Evolutionary conservation across 2,329 filamentous ascomycete genomes (phyloP), one percentile per base, ranked within the genome.

Genomic region (Bipolaris sorokiniana): DNA sequence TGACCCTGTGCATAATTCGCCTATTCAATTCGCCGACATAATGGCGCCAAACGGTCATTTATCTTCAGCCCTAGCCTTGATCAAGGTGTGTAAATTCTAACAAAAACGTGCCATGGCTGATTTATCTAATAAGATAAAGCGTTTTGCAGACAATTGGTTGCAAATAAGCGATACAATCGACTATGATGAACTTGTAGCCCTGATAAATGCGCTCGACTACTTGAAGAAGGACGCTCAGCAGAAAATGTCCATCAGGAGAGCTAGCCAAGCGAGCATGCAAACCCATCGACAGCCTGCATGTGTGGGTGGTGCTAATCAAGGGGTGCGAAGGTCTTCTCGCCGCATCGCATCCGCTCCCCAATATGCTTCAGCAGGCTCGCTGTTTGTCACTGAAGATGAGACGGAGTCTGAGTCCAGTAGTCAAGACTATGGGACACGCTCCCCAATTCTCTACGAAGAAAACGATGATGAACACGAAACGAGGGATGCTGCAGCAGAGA

Each of bases 141-240:
- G 51, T 41, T 41, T 53, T 16, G 44, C 26, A 47, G 1, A 48
- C n/a, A n/a, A 48, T 6, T 53, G 15, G 51, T 26, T 53, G 26
- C 26, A 53, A 53, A 23, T 16, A 26, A 53, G 51, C 15, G 3
- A 53, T 48, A 2, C 26, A 36, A 18, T 53, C 3, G 15, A 53
- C 11, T 22, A 13, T 18, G 36, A 53, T 2, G 36, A 53, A 6
- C 51, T 53, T 47, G 26, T 4, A 48, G 44, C 51, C 2, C 18
- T 53, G 18, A 23, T 53, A 48, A 26, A 53, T 48, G 44, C 51
- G 44, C 42, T 53, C 7, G 18, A 48, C 31, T 36, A 36, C 42
- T 18, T 53, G 2, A 53, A 53, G 42, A 53, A 53, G 36, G 42
- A 48, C 7, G 44, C 42, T 26, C 9, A 53, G 26, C 9, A 53